Evolutionary conservation across 345 rosid genomes (phyloP).

Genomic region (Garcia nutans): DNA sequence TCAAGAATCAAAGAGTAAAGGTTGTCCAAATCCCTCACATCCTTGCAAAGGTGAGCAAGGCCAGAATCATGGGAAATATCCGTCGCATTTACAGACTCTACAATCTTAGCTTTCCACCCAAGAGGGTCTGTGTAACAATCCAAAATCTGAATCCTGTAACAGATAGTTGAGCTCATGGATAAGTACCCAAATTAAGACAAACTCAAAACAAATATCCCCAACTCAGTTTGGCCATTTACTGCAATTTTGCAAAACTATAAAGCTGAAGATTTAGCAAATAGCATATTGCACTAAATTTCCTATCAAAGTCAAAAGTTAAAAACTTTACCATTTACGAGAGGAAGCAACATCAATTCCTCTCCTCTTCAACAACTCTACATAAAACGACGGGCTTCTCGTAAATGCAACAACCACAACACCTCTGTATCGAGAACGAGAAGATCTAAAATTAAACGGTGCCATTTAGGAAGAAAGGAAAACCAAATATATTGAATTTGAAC

Average conservation of each 20-base stretch:
- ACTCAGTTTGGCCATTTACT: not conserved
- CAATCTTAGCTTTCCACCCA: slow-evolving; percentile 63
- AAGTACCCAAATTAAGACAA: not conserved
- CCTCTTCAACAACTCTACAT: slow-evolving; percentile 49
- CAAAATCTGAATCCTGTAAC: slow-evolving; percentile 65
- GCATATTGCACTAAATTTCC: not conserved
- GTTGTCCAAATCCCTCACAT: slow-evolving; percentile 61
- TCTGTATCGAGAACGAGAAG: slow-evolving; percentile 29
- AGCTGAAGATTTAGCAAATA: not conserved
- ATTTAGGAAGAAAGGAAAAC: not conserved
- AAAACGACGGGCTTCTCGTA: slow-evolving; percentile 66
- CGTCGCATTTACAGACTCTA: slow-evolving; percentile 20
- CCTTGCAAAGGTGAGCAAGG: slow-evolving; percentile 34
- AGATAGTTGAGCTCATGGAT: not conserved
- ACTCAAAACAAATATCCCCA: not conserved
- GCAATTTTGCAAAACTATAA: not conserved
- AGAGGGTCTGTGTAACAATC: slow-evolving; percentile 88
- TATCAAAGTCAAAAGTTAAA: not conserved
- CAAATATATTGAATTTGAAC: slow-evolving; percentile 4
- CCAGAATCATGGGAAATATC: slow-evolving; percentile 31
- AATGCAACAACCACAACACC: slow-evolving; percentile 67
- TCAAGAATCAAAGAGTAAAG: slow-evolving; percentile 58
- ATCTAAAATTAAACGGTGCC: not conserved
- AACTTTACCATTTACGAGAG: slow-evolving; percentile 55
- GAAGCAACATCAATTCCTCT: slow-evolving; percentile 47